A percentile compares a stretch with the other conserved stretches of the same genome.
Conservation (phyloP, 2,329 filamentous ascomycete genomes). For the Fonsecaea monophora region DNA sequence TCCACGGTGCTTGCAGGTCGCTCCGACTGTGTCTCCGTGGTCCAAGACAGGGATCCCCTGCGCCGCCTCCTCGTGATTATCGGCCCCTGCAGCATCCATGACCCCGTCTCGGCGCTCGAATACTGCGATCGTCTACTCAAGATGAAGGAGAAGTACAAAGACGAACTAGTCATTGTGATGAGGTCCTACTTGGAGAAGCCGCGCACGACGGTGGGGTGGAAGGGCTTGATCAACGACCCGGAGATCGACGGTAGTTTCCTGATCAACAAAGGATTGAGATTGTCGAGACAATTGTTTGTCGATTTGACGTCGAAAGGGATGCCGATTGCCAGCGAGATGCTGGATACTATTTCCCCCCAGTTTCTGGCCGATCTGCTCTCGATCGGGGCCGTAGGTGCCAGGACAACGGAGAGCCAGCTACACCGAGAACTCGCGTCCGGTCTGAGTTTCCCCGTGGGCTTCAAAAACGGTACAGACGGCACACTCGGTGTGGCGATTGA, state of each 20-base stretch:
- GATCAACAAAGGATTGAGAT: slow-evolving; percentile 96
- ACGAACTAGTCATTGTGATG: slow-evolving; percentile 93
- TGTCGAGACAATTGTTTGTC: slow-evolving; percentile 91
- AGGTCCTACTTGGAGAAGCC: slow-evolving; percentile 99
- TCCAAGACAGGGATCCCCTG: slow-evolving; percentile 67
- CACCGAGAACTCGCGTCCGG: slow-evolving; percentile 95
- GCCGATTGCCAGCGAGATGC: slow-evolving; percentile 97
- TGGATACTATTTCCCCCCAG: slow-evolving; percentile 98
- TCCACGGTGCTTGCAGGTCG: slow-evolving; percentile 53
- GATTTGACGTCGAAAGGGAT: slow-evolving; percentile 87
- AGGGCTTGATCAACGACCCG: slow-evolving; percentile 98
- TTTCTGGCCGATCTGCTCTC: slow-evolving; percentile 96
- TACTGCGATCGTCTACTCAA: slow-evolving; percentile 81
- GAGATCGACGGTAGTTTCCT: slow-evolving; percentile 97
- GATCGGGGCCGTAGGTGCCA: slow-evolving; percentile 91
- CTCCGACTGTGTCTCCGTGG: slow-evolving; percentile 71
- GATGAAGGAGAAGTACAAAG: slow-evolving; percentile 77
- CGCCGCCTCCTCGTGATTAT: slow-evolving; percentile 93
- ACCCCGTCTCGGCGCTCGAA: slow-evolving; percentile 84
- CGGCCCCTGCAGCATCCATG: slow-evolving; percentile 96
- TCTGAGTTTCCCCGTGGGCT: slow-evolving; percentile 95
- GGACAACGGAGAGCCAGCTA: slow-evolving; percentile 95
- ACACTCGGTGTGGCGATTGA: slow-evolving; percentile 90
- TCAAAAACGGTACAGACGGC: slow-evolving; percentile 99
- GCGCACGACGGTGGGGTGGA: slow-evolving; percentile 97